phyloP scores from a whole-genome alignment of 495 filamentous ascomycete genomes.

The Massariosphaeria phaeospora region DNA sequence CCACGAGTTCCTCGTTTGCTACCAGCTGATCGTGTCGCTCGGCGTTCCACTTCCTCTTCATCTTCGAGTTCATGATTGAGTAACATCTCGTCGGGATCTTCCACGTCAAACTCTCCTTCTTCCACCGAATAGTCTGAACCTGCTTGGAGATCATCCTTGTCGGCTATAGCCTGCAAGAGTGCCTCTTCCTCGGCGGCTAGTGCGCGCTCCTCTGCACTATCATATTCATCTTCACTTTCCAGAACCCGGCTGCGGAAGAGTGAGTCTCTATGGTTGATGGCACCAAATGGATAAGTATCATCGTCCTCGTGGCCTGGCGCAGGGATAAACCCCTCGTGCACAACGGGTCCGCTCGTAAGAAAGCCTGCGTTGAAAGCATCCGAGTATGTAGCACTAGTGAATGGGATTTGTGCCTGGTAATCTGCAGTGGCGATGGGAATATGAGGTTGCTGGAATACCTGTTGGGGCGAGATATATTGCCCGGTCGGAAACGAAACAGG shows the following conservation, averaged over 20 bases:
- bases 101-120: conserved; percentile 5
- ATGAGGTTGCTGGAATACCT: neutral
- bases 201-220: conserved; percentile 9
- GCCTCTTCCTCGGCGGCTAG: conserved; percentile 15
- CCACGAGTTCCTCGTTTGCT: neutral
- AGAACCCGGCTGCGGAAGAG: conserved; percentile 2
- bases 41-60: conserved; percentile 6
- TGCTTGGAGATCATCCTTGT: conserved; percentile 13
- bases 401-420: neutral
- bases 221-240: conserved; percentile 14
- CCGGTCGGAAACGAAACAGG: neutral
- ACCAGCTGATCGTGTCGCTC: neutral
- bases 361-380: neutral
- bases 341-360: conserved; percentile 15
- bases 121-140: conserved; percentile 5
- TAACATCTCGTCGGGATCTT: conserved; percentile 19
- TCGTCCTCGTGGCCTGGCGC: conserved; percentile 25
- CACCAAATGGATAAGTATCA: conserved; percentile 2
- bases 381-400: neutral
- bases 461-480: neutral
- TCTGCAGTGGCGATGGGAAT: neutral
- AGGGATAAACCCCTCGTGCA: conserved; percentile 31
- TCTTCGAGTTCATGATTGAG: conserved; percentile 15
- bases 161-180: neutral
- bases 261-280: neutral